phyloP scores from a whole-genome alignment of 768 basidiomycete genomes.

The Boletus vinaceobasis region DNA sequence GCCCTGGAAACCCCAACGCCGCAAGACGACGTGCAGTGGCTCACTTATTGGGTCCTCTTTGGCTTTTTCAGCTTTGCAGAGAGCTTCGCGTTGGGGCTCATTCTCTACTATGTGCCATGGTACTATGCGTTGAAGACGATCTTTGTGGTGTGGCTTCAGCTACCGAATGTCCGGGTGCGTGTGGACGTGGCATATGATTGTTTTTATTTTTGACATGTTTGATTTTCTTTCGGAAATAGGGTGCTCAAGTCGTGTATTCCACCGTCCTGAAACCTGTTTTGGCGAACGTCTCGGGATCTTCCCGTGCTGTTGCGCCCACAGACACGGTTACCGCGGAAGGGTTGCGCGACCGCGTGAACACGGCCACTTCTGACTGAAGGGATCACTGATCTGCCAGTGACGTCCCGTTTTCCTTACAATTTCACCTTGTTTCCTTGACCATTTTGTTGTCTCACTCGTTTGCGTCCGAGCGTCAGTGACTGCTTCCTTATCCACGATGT shows the following conservation, averaged over 20 bases:
- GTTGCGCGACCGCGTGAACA: constrained; percentile 44
- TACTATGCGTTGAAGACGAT: constrained; percentile 91
- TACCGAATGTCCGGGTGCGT: constrained; percentile 79
- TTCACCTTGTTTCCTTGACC: neutral
- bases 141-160: constrained; percentile 91
- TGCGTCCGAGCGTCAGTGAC: constrained; percentile 10
- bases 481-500: constrained; percentile 14
- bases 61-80: constrained; percentile 93
- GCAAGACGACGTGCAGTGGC: constrained; percentile 90
- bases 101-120: constrained; percentile 93
- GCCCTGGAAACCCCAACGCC: constrained; percentile 85
- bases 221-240: constrained; percentile 43
- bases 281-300: constrained; percentile 51
- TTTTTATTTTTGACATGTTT: neutral
- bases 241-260: constrained; percentile 80
- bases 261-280: constrained; percentile 78
- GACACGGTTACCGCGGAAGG: constrained; percentile 51
- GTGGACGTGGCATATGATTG: neutral
- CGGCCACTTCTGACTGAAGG: constrained; percentile 34
- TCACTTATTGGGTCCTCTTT: constrained; percentile 97
- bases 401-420: neutral
- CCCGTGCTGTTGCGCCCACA: constrained; percentile 41
- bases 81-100: constrained; percentile 73
- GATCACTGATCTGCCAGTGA: neutral
- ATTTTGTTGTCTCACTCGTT: neutral